Base-by-base conservation (phyloP, 2,329 filamentous ascomycete genomes). In the Pyrenophora graminea region DNA sequence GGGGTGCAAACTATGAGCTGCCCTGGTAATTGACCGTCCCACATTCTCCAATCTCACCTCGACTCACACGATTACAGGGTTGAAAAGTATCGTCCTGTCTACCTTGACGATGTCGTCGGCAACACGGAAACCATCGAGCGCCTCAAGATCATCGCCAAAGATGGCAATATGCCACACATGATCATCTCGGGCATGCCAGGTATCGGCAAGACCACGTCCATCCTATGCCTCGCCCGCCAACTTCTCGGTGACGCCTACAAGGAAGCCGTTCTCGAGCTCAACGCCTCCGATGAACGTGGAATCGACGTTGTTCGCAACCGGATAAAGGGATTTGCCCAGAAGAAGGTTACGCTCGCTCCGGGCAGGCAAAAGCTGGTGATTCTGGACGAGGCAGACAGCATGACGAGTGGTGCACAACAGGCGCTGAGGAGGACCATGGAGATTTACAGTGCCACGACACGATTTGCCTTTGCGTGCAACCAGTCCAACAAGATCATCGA, bases 131-230 rank as follows among this genome's bases (percentile, higher is more conserved):
- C 94, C 1, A 91, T 99, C 66, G 93, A 97, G 74, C 89, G 94
- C 48, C 80, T 99, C 66, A 97, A 97, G 73, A 97, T 99, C 68
- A 97, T 99, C 65, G 92, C 94, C 39, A 94, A 92, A 75, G 94
- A 97, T 77, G 94, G 94, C 64, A 99, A 99, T 77, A 97, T 99
- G 92, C 94, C 94, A 2, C 94, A 99, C 76, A 85, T 99, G 68
- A 97, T 99, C 76, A 97, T 99, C 68, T 96, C 91, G n/a, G 94
- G 94, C 53, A 97, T 96, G 91, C 94, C 94, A 17, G 94, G 94
- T 69, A 99, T 97, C 68, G 94, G 94, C 74, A 99, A 99, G 80
- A 99, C 94, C 3, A 97, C 94, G 0, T 96, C 91, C 48, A 87
- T 99, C 48, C 79, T 97, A 55, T 97, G 94, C 71, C 84, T 99